Conservation (phyloP, 202 grass and related monocot genomes). For the Zoysia matrella region DNA sequence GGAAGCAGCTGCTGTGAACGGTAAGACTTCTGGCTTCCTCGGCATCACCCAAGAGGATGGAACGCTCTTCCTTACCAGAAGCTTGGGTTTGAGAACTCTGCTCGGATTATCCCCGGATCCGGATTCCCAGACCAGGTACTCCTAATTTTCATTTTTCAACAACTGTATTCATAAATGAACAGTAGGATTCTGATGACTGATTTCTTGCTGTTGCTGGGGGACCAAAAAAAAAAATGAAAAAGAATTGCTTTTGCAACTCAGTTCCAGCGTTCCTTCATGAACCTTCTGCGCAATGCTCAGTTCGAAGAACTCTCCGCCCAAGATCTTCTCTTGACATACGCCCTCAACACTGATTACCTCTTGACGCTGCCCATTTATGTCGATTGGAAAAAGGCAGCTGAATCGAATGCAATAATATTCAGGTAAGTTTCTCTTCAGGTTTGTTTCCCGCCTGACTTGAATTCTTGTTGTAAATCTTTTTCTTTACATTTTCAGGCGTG, state of each 20-base stretch:
- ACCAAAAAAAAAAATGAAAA: background rate
- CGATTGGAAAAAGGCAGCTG: conserved; percentile 83
- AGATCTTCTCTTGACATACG: conserved; percentile 72
- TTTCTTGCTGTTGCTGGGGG: background rate
- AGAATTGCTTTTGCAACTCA: conserved; percentile 71
- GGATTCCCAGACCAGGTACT: conserved; percentile 41
- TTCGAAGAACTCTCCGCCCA: conserved; percentile 87
- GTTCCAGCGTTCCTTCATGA: conserved; percentile 94
- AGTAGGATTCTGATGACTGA: background rate
- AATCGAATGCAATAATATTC: conserved; percentile 96
- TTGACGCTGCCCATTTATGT: conserved; percentile 84
- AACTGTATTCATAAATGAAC: background rate
- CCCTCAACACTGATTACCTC: conserved; percentile 86
- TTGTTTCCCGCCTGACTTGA: background rate
- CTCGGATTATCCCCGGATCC: conserved; percentile 54
- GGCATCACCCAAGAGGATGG: conserved; percentile 45
- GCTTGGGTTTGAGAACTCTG: conserved; percentile 65
- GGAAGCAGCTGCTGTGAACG: conserved; percentile 31
- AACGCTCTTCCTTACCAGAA: conserved; percentile 47
- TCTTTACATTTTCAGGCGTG: conserved; percentile 60
- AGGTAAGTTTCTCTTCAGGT: conserved; percentile 41
- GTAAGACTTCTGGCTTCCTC: conserved; percentile 29
- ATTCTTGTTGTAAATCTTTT: background rate
- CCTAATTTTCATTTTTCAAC: no score
- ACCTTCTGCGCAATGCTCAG: conserved; percentile 80